Evolutionary conservation across 805 yeast species (phyloP).

Genomic region (Wickerhamomyces kurtzmanii): DNA sequence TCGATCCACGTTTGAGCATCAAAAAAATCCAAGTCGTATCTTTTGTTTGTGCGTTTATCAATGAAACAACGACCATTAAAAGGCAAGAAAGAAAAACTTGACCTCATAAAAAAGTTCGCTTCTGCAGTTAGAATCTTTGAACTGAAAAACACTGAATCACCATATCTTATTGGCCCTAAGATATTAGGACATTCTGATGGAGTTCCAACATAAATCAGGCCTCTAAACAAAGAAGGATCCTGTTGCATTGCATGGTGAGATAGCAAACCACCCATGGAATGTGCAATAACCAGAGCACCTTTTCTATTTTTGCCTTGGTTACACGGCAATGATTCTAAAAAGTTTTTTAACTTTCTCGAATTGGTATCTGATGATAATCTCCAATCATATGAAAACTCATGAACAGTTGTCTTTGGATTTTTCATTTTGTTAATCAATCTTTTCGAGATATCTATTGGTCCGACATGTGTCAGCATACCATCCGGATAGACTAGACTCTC

Average conservation of each 20-base stretch:
- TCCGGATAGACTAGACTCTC: slow-evolving; percentile 51
- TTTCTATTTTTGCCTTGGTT: slow-evolving; percentile 34
- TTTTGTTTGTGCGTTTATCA: slow-evolving; percentile 47
- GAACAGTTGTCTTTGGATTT: slow-evolving; percentile 52
- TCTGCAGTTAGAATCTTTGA: slow-evolving; percentile 71
- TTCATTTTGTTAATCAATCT: slow-evolving; percentile 45
- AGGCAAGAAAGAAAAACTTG: slow-evolving; percentile 74
- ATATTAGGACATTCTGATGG: slow-evolving; percentile 83
- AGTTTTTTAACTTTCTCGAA: slow-evolving; percentile 40
- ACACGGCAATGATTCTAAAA: slow-evolving; percentile 31
- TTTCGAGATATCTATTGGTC: slow-evolving; percentile 76
- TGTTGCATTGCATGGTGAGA: slow-evolving; percentile 71
- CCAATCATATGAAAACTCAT: slow-evolving; percentile 93
- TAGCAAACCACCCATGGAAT: slow-evolving; percentile 90
- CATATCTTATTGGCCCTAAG: slow-evolving; percentile 75
- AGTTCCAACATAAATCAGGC: slow-evolving; percentile 71
- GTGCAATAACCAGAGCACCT: slow-evolving; percentile 69
- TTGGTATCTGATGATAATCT: slow-evolving; percentile 56
- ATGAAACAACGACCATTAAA: slow-evolving; percentile 64
- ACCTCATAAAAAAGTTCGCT: slow-evolving; percentile 82
- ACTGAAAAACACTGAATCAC: slow-evolving; percentile 71
- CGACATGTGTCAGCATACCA: slow-evolving; percentile 72
- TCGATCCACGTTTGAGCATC: slow-evolving; percentile 76
- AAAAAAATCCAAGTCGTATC: slow-evolving; percentile 62
- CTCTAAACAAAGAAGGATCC: slow-evolving; percentile 61